A percentile compares a stretch with the other conserved stretches of the same genome.
Evolutionary conservation across 1,284 basidiomycete genomes (phyloP).

Genomic region (Mycena citricolor): DNA sequence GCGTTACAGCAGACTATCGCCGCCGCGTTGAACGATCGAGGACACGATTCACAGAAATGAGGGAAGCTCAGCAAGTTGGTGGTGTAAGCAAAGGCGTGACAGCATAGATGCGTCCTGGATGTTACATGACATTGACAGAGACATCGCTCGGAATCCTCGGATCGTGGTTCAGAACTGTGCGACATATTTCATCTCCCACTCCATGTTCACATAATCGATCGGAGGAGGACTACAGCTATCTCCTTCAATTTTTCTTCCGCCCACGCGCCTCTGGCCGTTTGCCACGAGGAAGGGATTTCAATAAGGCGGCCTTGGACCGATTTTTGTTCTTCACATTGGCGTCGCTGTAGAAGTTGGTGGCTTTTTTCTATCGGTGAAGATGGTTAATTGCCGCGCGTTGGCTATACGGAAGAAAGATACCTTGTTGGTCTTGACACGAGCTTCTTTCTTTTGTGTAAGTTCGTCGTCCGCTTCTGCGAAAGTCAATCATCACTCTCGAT

Average conservation of each 20-base stretch:
- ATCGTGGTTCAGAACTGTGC: too few species aligned
- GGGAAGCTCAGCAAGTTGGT: too few species aligned
- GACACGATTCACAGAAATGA: too few species aligned
- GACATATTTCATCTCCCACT: too few species aligned
- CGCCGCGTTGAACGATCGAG: too few species aligned
- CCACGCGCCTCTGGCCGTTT: slow-evolving; percentile 45
- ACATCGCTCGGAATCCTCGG: too few species aligned
- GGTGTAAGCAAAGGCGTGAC: too few species aligned
- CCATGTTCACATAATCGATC: too few species aligned
- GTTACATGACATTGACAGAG: too few species aligned
- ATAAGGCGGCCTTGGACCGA: slow-evolving; percentile 56
- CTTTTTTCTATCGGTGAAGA: slow-evolving; percentile 62
- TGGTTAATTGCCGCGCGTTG: too few species aligned
- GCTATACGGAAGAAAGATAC: slow-evolving; percentile 35
- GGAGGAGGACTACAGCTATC: not conserved
- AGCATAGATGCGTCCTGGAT: too few species aligned
- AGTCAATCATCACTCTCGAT: not conserved
- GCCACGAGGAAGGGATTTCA: slow-evolving; percentile 51
- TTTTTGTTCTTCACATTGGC: slow-evolving; percentile 92
- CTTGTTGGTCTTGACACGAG: slow-evolving; percentile 90
- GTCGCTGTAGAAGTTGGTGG: slow-evolving; percentile 86
- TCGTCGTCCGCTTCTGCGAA: slow-evolving; percentile 37
- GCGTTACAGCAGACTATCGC: too few species aligned
- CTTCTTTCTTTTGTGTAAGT: slow-evolving; percentile 52
- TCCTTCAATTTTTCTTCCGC: slow-evolving; percentile 30